Evolutionary conservation across 345 rosid genomes (phyloP), one percentile per base, ranked within the genome.

Genomic region (Camelina hispida): DNA sequence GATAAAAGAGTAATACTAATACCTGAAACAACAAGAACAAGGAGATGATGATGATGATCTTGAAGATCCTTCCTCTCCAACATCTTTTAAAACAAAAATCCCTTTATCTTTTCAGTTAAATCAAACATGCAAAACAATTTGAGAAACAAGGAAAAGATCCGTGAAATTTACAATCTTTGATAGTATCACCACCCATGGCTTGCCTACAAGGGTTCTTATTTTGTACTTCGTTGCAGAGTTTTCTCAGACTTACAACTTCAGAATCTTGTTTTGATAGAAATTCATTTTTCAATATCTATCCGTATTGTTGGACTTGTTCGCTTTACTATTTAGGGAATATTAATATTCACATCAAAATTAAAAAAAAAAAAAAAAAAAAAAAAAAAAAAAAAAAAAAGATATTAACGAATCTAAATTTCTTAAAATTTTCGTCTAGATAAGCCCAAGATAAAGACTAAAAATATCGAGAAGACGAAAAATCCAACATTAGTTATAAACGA

Each of bases 1-100:
- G 61, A 28, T 62, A 30, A 30, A 28, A 28, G 5, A 28, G 30
- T 28, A 4, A 0, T 44, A 12, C 22, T 22, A 62, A 17, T 68
- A 85, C 84, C 83, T 68, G 72, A 68, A 30, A 50, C 63, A 69
- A 59, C 52, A 52, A 32, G 78, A 67, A 22, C 32, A 12, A 18
- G 25, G 52, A 57, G 79, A 54, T 20, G 78, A 51, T 37, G 66
- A 55, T 50, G 67, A 57, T 52, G 64, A 37, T 60, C 65, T 60
- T 46, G 62, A 40, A 54, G 69, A 59, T 47, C 50, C 78, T 22
- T 80, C 82, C n/a, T 80, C 84, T 81, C 65, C 30, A 68, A 75
- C 0, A 52, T 42, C 32, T 59, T 40, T 6, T 5, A 2, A 25
- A 34, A 34, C 6, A 32, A 30, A 59, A 40, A 40, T 50, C 22